Conservation (phyloP, 2,329 filamentous ascomycete genomes). For the Claviceps citrina region DNA sequence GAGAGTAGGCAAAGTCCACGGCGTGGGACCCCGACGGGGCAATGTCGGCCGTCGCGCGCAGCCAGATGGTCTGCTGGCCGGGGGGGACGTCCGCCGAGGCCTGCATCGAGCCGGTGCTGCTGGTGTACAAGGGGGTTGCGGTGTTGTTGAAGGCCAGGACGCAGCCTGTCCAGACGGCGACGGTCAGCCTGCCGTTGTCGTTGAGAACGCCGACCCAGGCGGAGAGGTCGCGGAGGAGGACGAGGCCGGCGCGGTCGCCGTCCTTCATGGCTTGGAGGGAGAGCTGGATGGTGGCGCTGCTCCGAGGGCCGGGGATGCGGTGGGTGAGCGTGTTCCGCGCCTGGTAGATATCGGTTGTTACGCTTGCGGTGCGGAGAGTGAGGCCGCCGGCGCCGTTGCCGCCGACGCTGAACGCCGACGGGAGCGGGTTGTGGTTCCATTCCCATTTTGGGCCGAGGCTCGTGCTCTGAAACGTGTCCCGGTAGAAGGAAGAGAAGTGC, state of each 20-base stretch:
- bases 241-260: not conserved
- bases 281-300: not conserved
- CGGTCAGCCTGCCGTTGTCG: not conserved
- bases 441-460: not conserved
- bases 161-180: not conserved
- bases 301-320: not conserved
- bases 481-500: not conserved
- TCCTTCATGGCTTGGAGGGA: not conserved
- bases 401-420: not conserved
- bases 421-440: constrained; percentile 1
- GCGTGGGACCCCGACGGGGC: not conserved
- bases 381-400: not conserved
- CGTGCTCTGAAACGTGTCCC: not conserved
- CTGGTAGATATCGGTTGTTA: not conserved
- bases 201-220: not conserved
- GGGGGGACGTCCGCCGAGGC: not conserved
- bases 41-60: not conserved
- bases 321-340: not conserved
- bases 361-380: not conserved
- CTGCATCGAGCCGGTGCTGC: not conserved
- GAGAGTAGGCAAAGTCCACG: not conserved
- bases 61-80: not conserved
- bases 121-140: not conserved
- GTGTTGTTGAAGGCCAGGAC: not conserved
- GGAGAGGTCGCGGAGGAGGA: not conserved